A percentile compares a stretch with the other conserved stretches of the same genome.
Conservation (phyloP, 441 rosid genomes). For the Adansonia gregorii region DNA sequence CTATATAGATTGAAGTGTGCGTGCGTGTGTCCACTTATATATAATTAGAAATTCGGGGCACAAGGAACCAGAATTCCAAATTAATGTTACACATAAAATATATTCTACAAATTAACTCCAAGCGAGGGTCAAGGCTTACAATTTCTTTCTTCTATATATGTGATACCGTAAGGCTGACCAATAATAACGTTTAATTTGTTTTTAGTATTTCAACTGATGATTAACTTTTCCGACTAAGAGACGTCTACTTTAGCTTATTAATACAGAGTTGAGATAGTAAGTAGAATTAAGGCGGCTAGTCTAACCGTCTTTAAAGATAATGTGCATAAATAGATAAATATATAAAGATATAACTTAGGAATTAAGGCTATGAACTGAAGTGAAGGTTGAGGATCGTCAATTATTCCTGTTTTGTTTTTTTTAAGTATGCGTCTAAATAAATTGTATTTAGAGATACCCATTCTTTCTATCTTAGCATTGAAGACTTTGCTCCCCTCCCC, state of each 20-base stretch:
- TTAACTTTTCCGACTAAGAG: not conserved
- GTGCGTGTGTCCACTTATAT: too few relatives aligned
- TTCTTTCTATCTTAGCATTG: not conserved
- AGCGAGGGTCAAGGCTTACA: not conserved
- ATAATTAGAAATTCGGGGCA: too few relatives aligned
- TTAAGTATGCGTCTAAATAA: not conserved
- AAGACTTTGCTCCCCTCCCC: not conserved
- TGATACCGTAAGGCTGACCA: not conserved
- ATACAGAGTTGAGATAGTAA: not conserved
- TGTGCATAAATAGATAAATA: not conserved
- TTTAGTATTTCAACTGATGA: not conserved
- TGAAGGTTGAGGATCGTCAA: not conserved
- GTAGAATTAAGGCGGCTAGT: slow-evolving; percentile 16
- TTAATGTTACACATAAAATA: not conserved
- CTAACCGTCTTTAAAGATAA: not conserved
- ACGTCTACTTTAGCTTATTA: slow-evolving; percentile 11
- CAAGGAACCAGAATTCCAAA: too few relatives aligned
- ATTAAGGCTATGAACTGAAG: not conserved
- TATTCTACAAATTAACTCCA: not conserved
- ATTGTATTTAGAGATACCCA: not conserved
- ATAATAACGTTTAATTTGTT: not conserved
- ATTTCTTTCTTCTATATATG: not conserved
- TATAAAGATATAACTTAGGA: not conserved
- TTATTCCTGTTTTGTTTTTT: not conserved
- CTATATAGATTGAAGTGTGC: too few relatives aligned